phyloP scores from a whole-genome alignment of 1,139 yeast species.

The Sugiyamaella novakii region DNA sequence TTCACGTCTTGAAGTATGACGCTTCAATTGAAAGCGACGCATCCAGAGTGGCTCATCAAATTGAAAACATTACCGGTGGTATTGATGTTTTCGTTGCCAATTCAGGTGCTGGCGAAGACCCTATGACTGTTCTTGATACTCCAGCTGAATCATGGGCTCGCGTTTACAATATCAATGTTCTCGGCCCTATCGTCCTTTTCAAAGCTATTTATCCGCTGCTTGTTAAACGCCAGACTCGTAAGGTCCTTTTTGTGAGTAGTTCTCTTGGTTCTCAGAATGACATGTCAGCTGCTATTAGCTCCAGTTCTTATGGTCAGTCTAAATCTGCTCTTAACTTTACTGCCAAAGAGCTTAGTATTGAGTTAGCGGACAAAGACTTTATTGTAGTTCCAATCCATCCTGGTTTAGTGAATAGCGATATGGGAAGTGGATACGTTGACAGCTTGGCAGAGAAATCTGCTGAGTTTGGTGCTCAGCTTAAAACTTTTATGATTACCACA shows the following conservation, averaged over 20 bases:
- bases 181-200: constrained; percentile 41
- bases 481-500: constrained; percentile 2
- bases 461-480: background rate
- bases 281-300: background rate
- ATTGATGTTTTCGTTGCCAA: constrained; percentile 19
- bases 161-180: too few species aligned
- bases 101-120: constrained; percentile 16
- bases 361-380: constrained; percentile 34
- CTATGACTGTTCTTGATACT: constrained; percentile 9
- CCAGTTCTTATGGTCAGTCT: constrained; percentile 35
- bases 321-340: too few species aligned
- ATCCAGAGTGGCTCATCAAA: constrained; percentile 1
- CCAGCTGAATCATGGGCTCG: constrained; percentile 10
- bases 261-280: background rate
- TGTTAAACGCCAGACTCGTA: background rate
- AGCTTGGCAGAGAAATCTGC: constrained; percentile 37
- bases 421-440: too few species aligned
- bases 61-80: constrained; percentile 11
- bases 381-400: constrained; percentile 40
- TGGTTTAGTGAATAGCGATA: constrained; percentile 41
- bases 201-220: constrained; percentile 27
- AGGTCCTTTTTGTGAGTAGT: too few species aligned
- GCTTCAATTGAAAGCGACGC: constrained; percentile 11
- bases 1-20: constrained; percentile 14
- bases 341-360: too few species aligned